Base-by-base conservation (phyloP, 495 filamentous ascomycete species). In the Ramalina peruviana region DNA sequence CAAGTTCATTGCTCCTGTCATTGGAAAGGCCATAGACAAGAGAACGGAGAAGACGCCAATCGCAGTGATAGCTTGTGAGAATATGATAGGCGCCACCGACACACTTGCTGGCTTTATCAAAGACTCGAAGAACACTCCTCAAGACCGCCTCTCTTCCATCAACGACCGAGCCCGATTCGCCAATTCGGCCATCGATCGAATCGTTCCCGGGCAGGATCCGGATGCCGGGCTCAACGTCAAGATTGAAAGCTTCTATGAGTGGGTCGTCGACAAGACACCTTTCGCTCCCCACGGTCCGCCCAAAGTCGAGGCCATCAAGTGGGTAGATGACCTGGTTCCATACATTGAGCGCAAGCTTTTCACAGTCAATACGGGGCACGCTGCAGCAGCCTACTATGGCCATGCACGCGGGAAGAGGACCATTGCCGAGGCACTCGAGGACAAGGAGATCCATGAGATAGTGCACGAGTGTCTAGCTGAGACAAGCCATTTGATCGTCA, bases 331-430 rank as follows among this genome's bases (percentile, higher is more conserved):
- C 72, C 76, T 98, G 21, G 73, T 79, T 61, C 92, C 92, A 46
- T 98, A 88, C 73, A 96, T 97, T 60, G 89, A 98, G 78, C 89
- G 92, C 67, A 98, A 98, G 73, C 81, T 98, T 53, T 98, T 86
- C 75, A 98, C 92, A 16, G 92, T 98, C 74, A 98, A 98, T 78
- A 97, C 92, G 21, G 82, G 87, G 42, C 92, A 98, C 62, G 92
- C 93, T 43, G 88, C 88, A n/a, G 88, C 90, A 21, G 92, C 92
- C 46, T 98, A 97, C 76, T 88, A 88, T 65, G 92, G 92, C 40
- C 80, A 92, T 72, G 69, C 84, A 62, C 76, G 78, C 36, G 78
- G 82, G 49, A 94, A 92, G 73, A 71, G 74, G 60, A 88, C 80
- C 30, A 88, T 98, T 52, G 85, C 90, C 57, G 90, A 97, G 50